These are phyloP conservation scores for Aspergillus texensis DNA, from an alignment of 2,329 filamentous ascomycete genomes.

Conservation along the genomic window DNA sequence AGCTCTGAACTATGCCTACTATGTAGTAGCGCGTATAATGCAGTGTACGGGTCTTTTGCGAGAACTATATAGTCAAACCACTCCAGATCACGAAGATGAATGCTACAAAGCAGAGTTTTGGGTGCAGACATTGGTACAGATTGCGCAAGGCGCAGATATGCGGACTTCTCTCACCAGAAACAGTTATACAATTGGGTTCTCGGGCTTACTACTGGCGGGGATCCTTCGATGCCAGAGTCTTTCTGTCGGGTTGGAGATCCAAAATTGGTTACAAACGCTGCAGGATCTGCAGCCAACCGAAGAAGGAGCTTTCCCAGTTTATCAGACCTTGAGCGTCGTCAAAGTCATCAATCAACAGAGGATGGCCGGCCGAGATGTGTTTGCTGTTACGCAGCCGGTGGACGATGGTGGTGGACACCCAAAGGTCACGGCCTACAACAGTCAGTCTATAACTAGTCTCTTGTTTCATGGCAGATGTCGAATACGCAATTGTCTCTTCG, in stretches of 20 bases:
- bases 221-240: conserved; percentile 24
- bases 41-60: conserved; percentile 19
- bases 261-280: conserved; percentile 23
- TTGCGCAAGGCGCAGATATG: conserved; percentile 20
- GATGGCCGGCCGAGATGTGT: conserved; percentile 19
- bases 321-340: conserved; percentile 24
- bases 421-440: conserved; percentile 28
- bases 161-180: conserved; percentile 18
- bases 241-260: conserved; percentile 16
- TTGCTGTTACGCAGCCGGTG: conserved; percentile 20
- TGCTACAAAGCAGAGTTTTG: conserved; percentile 15
- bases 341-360: conserved; percentile 24
- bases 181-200: conserved; percentile 31
- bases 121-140: conserved; percentile 16
- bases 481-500: not conserved
- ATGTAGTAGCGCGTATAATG: conserved; percentile 27
- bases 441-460: conserved; percentile 23
- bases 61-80: not conserved
- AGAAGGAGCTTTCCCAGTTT: conserved; percentile 28
- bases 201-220: conserved; percentile 24
- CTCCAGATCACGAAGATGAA: not conserved
- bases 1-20: conserved; percentile 29
- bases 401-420: conserved; percentile 27
- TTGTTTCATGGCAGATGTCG: conserved; percentile 23
- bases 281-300: conserved; percentile 24